These are phyloP conservation scores for Microdochium nivale DNA, from an alignment of 2,329 filamentous ascomycete species.

Conservation along the genomic window DNA sequence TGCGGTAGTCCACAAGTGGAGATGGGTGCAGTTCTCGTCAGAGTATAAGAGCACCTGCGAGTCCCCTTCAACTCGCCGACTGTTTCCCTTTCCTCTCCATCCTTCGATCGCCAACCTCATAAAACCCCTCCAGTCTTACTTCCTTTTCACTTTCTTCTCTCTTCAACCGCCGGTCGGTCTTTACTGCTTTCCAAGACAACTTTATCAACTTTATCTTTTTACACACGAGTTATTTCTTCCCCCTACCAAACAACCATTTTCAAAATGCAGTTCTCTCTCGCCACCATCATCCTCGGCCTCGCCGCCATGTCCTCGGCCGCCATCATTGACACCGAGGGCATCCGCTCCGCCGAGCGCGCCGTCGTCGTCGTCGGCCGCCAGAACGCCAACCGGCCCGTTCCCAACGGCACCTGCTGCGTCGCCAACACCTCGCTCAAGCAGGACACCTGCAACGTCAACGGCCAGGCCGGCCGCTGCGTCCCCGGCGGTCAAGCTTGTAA, in stretches of 20 bases:
- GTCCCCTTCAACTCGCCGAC: background rate
- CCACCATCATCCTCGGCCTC: constrained; percentile 4
- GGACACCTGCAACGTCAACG: constrained; percentile 5
- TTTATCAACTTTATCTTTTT: background rate
- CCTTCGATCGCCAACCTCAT: background rate
- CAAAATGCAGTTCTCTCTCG: constrained; percentile 6
- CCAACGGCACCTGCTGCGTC: constrained; percentile 7
- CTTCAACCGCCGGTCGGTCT: background rate
- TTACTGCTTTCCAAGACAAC: background rate
- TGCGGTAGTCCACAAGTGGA: background rate
- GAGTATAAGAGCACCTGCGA: background rate
- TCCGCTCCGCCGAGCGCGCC: background rate
- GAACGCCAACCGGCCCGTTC: background rate
- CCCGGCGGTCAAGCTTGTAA: constrained; percentile 7
- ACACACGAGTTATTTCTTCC: background rate
- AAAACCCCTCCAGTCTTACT: background rate
- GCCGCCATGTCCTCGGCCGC: constrained; percentile 2
- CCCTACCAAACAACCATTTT: background rate
- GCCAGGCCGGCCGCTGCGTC: constrained; percentile 6
- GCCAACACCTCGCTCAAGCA: constrained; percentile 7
- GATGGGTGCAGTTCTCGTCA: background rate
- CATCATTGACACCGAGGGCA: background rate
- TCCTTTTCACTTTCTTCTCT: background rate
- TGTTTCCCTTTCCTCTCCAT: background rate
- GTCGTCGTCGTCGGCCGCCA: background rate